Evolutionary conservation across 2,329 filamentous ascomycete genomes (phyloP).

Genomic region (Monosporascus sp.): DNA sequence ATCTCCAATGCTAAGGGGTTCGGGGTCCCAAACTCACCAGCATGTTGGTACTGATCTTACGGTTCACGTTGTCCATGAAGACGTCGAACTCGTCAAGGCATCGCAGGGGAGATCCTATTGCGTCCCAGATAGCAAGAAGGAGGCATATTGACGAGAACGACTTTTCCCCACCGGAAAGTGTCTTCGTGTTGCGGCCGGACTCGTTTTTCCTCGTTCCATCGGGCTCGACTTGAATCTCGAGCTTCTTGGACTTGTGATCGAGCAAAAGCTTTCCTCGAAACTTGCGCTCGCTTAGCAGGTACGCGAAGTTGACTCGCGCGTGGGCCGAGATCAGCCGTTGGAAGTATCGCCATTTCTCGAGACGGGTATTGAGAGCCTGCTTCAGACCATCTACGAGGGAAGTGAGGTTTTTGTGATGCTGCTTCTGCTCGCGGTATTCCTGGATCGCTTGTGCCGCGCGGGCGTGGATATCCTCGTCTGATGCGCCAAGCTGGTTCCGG

Average conservation of each 20-base stretch:
- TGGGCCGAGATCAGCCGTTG: conserved; percentile 80
- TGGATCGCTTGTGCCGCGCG: conserved; percentile 35
- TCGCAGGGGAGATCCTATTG: conserved; percentile 91
- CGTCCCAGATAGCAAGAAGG: conserved; percentile 89
- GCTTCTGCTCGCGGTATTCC: conserved; percentile 35
- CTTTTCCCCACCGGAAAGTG: conserved; percentile 92
- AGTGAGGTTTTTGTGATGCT: conserved; percentile 39
- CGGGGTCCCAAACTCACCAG: conserved; percentile 55
- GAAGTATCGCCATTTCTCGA: conserved; percentile 74
- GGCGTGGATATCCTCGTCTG: conserved; percentile 59
- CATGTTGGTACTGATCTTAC: conserved; percentile 88
- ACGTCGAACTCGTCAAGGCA: conserved; percentile 98
- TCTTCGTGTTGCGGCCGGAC: conserved; percentile 78
- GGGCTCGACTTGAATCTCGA: conserved; percentile 73
- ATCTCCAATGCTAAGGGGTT: too few species aligned
- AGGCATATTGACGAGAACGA: conserved; percentile 97
- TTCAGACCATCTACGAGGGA: conserved; percentile 40
- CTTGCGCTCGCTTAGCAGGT: conserved; percentile 80
- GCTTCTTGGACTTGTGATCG: conserved; percentile 66
- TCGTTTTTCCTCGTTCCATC: conserved; percentile 64
- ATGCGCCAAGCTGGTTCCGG: conserved; percentile 54
- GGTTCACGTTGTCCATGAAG: conserved; percentile 98
- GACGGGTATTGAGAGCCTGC: conserved; percentile 61
- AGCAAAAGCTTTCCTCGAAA: conserved; percentile 79
- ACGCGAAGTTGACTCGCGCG: conserved; percentile 80